Evolutionary conservation across 768 basidiomycete species (phyloP), one percentile per base, ranked within the genome.

Genomic region (Amanita thiersii): DNA sequence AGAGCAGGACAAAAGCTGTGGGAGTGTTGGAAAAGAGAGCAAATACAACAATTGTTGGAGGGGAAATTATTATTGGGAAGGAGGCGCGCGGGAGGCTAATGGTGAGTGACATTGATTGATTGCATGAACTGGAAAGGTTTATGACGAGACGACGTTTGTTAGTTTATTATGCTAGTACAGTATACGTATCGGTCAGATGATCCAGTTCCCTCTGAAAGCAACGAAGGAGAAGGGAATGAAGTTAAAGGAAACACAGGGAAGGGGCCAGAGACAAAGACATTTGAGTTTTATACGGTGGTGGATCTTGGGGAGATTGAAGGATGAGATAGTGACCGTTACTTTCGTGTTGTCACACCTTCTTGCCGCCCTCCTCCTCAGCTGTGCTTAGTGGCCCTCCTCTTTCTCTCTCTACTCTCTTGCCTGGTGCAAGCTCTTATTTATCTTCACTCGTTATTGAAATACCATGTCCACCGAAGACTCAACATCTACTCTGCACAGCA

Each of bases 111-210:
- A 35, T 21, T 14, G 12, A 32, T 37, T 25, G 24, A 34, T 21
- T 45, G n/a, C 5, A 24, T 42, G 32, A 5, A n/a, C n/a, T 33
- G 39, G 12, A 38, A 10, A 10, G 34, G 29, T 26, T 51, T 10
- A 39, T 49, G 18, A 30, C n/a, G n/a, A n/a, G n/a, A n/a, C n/a
- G n/a, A n/a, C n/a, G n/a, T 24, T 30, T 12, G 35, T 3, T 58
- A 97, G 93, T 92, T 92, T 59, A 92, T 92, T 52, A 82, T 98
- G 77, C 74, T 92, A 47, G 84, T 99, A 1, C 79, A 89, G 2
- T 97, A 90, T 60, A 94, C 91, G 0, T 99, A 98, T 57, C 77
- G 86, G 24, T 84, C 89, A 0, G 94, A 98, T 53, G 93, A 96
- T 46, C 72, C 80, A 17, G 69, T 77, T 2, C 75, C 77, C 10